phyloP scores from a whole-genome alignment of 345 rosid genomes.

The Eucalyptus sp. region DNA sequence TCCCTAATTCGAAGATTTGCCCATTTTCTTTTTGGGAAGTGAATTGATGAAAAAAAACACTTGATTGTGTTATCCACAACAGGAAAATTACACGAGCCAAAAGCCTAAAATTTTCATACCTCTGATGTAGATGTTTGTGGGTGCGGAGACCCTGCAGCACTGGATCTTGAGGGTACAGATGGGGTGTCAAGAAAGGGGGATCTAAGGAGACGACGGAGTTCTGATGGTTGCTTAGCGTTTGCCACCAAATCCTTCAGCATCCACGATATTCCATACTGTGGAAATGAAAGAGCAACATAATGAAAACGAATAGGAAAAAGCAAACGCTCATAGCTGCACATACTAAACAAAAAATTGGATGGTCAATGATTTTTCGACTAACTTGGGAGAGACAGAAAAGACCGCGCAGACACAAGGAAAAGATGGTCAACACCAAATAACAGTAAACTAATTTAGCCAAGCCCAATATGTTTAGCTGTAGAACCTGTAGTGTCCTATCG shows the following conservation, averaged over 20 bases:
- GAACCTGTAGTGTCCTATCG: not conserved
- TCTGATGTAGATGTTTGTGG: constrained; percentile 12
- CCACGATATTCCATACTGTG: not conserved
- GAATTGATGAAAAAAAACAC: not conserved
- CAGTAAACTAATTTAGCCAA: not conserved
- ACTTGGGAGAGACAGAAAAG: not conserved
- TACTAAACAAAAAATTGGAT: not conserved
- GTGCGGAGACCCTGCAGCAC: not conserved
- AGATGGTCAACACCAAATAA: not conserved
- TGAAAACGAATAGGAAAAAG: not conserved
- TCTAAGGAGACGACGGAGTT: not conserved
- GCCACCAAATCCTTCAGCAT: not conserved
- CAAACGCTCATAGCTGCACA: not conserved
- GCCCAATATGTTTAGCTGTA: not conserved
- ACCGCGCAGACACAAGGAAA: not conserved
- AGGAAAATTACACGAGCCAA: not conserved
- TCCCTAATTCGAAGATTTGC: not conserved
- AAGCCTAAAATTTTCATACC: constrained; percentile 5
- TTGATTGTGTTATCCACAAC: not conserved
- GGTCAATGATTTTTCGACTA: too few species aligned
- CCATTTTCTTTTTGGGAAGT: not conserved
- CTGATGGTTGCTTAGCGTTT: not conserved
- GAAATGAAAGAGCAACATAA: not conserved
- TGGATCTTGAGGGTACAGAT: constrained; percentile 6
- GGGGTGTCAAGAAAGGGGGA: constrained; percentile 1